Percentiles rank a stretch among this genome's conserved stretches.
Conservation (phyloP, 2,329 filamentous ascomycete species). For the Geosmithia putterillii region DNA sequence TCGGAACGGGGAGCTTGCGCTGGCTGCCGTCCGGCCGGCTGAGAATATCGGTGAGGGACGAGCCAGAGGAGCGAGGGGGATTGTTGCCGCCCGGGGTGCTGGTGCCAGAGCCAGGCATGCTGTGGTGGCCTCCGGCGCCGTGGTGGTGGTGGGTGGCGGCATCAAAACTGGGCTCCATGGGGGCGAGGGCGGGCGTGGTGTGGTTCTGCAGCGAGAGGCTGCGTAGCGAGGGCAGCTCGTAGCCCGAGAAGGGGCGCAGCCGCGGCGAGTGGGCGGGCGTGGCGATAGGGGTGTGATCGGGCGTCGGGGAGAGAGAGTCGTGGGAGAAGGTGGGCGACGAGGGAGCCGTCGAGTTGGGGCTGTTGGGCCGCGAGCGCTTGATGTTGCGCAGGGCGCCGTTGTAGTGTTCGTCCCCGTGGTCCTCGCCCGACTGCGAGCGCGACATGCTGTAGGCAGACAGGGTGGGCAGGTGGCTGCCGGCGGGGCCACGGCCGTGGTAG, state of each 20-base stretch:
- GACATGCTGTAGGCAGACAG: constrained; percentile 91
- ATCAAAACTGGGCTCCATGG: constrained; percentile 45
- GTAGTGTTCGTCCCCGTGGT: constrained; percentile 67
- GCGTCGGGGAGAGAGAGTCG: constrained; percentile 88
- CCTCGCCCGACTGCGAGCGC: constrained; percentile 71
- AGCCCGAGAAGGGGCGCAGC: constrained; percentile 59
- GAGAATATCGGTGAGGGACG: constrained; percentile 87
- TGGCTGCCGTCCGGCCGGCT: constrained; percentile 76
- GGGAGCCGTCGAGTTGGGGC: constrained; percentile 88
- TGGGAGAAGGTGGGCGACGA: constrained; percentile 95
- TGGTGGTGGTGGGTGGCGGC: constrained; percentile 14
- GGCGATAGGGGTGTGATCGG: constrained; percentile 95
- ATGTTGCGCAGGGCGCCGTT: constrained; percentile 53
- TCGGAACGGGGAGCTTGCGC: constrained; percentile 82
- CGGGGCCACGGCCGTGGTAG: constrained; percentile 40
- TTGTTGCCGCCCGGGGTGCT: constrained; percentile 38
- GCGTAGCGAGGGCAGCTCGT: constrained; percentile 77
- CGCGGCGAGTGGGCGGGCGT: constrained; percentile 93
- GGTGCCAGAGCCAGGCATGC: too few species aligned
- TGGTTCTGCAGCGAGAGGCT: constrained; percentile 41
- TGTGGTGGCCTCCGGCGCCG: constrained; percentile 20
- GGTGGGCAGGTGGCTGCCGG: constrained; percentile 56
- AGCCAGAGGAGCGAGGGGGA: constrained; percentile 46
- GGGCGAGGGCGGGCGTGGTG: constrained; percentile 42
- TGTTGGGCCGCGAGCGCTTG: constrained; percentile 87